phyloP scores from a whole-genome alignment of 805 yeast genomes.

The Ogataea henricii region DNA sequence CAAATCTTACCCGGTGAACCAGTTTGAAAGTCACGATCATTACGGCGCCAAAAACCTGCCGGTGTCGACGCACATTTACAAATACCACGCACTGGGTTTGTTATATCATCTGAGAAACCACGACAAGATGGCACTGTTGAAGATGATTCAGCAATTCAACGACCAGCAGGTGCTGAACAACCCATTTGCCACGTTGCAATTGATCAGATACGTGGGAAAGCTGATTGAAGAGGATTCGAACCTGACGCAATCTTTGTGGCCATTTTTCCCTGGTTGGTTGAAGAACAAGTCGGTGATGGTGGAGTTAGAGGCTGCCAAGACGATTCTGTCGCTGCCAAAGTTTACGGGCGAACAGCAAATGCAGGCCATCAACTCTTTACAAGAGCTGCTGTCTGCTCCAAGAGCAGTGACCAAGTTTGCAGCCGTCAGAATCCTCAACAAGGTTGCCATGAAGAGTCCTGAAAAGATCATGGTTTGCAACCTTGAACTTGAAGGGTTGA shows the following conservation, averaged over 20 bases:
- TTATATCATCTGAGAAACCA: slow-evolving; percentile 84
- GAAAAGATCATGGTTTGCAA: slow-evolving; percentile 78
- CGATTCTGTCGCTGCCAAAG: slow-evolving; percentile 56
- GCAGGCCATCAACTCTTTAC: slow-evolving; percentile 71
- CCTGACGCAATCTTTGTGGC: slow-evolving; percentile 58
- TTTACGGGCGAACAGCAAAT: slow-evolving; percentile 66
- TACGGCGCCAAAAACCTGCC: slow-evolving; percentile 60
- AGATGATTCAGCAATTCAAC: slow-evolving; percentile 77
- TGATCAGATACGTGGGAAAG: slow-evolving; percentile 79
- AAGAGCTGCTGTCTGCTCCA: slow-evolving; percentile 79
- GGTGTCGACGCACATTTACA: slow-evolving; percentile 77
- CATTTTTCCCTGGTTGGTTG: slow-evolving; percentile 68
- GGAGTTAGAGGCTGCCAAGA: slow-evolving; percentile 87
- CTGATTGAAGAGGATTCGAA: slow-evolving; percentile 72
- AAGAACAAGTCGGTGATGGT: slow-evolving; percentile 86
- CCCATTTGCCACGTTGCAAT: slow-evolving; percentile 81
- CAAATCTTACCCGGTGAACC: slow-evolving; percentile 53
- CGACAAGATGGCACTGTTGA: slow-evolving; percentile 92
- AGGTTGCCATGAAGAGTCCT: slow-evolving; percentile 79
- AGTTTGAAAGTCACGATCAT: slow-evolving; percentile 54
- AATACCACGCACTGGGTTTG: slow-evolving; percentile 94
- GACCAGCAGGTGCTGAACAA: slow-evolving; percentile 63
- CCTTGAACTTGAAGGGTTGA: slow-evolving; percentile 80
- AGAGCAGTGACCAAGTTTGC: slow-evolving; percentile 89
- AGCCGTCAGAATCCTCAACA: slow-evolving; percentile 87